These are phyloP conservation scores for Penicillium flavigenum DNA, from an alignment of 495 filamentous ascomycete species.

Conservation along the genomic window DNA sequence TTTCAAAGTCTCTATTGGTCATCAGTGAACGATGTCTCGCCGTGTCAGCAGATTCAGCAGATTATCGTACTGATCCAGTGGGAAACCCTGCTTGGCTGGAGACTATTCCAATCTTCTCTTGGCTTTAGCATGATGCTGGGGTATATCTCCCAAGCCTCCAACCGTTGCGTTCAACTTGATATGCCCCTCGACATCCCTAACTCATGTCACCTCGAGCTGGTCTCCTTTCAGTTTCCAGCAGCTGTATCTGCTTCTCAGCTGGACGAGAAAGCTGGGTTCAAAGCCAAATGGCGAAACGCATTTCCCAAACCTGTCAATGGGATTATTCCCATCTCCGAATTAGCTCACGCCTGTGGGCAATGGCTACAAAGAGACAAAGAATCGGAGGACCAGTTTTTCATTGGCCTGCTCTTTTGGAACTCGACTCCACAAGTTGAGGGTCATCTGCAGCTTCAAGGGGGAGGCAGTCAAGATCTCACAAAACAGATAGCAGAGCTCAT, in stretches of 20 bases:
- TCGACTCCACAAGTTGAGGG: too few species aligned
- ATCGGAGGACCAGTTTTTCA: conserved; percentile 10
- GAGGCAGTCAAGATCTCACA: not conserved
- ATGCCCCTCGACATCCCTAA: conserved; percentile 1
- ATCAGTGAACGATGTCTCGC: conserved; percentile 4
- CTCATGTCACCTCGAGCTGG: conserved; percentile 2
- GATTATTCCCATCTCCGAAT: not conserved
- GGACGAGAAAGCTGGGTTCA: not conserved
- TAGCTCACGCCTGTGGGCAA: conserved; percentile 10
- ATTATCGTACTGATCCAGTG: conserved; percentile 17
- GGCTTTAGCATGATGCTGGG: conserved; percentile 19
- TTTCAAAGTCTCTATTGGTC: not conserved
- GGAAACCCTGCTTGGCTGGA: conserved; percentile 11
- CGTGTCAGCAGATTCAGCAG: conserved; percentile 15
- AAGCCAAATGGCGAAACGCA: not conserved
- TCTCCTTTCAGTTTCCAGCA: conserved; percentile 5
- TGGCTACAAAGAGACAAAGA: conserved; percentile 13
- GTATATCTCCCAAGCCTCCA: conserved; percentile 12
- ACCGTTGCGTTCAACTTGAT: conserved; percentile 10
- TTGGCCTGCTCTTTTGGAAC: conserved; percentile 17
- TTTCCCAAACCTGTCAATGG: not conserved
- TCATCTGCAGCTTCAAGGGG: not conserved
- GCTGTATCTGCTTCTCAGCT: not conserved
- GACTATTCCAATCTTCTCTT: conserved; percentile 14
- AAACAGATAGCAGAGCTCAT: not conserved